phyloP scores from a whole-genome alignment of 108 stramenopile genomes.

The Cafeteria roenbergensis region DNA sequence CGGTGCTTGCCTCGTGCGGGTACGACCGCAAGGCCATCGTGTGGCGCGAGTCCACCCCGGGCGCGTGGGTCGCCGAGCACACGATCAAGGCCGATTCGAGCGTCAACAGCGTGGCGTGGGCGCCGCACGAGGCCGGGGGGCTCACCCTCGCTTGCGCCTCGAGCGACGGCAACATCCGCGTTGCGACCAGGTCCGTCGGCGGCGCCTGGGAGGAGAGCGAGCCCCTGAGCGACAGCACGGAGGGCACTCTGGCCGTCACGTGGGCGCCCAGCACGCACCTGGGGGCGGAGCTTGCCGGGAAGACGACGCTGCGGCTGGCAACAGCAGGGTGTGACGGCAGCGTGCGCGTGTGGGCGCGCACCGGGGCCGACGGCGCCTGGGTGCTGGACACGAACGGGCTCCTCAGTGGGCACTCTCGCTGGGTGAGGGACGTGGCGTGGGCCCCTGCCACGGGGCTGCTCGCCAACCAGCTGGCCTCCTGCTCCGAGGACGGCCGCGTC shows the following conservation, averaged over 20 bases:
- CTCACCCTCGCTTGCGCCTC: conserved; percentile 52
- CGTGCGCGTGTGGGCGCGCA: conserved; percentile 67
- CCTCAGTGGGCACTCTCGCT: conserved; percentile 57
- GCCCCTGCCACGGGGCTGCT: conserved; percentile 69
- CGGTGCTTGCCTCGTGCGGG: conserved; percentile 62
- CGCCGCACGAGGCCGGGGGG: conserved; percentile 72
- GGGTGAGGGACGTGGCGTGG: conserved; percentile 98
- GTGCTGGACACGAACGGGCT: neutral
- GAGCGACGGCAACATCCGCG: conserved; percentile 64
- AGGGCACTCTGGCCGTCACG: conserved; percentile 39
- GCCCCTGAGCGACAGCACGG: neutral
- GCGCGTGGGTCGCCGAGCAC: conserved; percentile 64
- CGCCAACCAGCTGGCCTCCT: conserved; percentile 71
- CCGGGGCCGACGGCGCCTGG: neutral
- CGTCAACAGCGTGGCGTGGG: conserved; percentile 68
- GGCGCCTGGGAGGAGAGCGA: conserved; percentile 48
- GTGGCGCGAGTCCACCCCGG: conserved; percentile 60
- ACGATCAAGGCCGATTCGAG: conserved; percentile 42
- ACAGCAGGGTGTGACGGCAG: conserved; percentile 87
- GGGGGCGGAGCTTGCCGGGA: conserved; percentile 14
- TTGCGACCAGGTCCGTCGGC: conserved; percentile 55
- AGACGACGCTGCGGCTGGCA: conserved; percentile 53
- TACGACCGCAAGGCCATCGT: conserved; percentile 73
- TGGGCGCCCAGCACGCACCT: conserved; percentile 60
- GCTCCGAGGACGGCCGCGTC: conserved; percentile 81